Evolutionary conservation across 2,329 filamentous ascomycete species (phyloP), one percentile per base, ranked within the genome.

Genomic region (Clonostachys byssicola): DNA sequence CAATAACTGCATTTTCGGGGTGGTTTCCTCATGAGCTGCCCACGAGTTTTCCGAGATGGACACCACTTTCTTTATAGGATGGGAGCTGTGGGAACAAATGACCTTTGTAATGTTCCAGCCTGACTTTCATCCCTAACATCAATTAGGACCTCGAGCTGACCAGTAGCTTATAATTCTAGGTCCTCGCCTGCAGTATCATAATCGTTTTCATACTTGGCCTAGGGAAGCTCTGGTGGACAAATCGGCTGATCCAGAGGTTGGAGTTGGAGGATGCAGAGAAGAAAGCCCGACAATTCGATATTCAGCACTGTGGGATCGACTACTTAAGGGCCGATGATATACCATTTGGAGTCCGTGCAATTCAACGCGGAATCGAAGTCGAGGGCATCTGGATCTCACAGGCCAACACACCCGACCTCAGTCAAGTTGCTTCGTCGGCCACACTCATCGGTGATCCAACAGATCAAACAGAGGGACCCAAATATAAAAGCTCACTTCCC

Each of bases 61-160:
- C 23, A 38, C 35, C 20, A 62, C 59, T 38, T 89, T 90, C 65
- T 89, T 88, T 66, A 59, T 73, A 40, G 74, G 70, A 44, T 95
- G 90, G 91, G 72, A 79, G 56, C 71, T 94, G 58, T 96, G 91
- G 91, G 82, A 94, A 74, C 84, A 95, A 72, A 85, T 96, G 83
- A 88, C 85, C 46, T 89, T 95, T 71, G 91, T 95, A 72, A 75
- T 14, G 33, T 44, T 62, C 44, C 14, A 9, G 12, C n/a, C 18
- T 34, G 38, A 30, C 23, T 30, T 9, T 10, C 9, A 30, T 30
- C 23, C 9, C 23, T 9, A 10, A 30, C 23, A 30, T 14, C 14
- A 34, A 14, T 33, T 23, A 20, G 30, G 9, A 39, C 12, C 20
- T n/a, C 34, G 7, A 12, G 18, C 43, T 34, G 20, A 20, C 17